Evolutionary conservation across 768 basidiomycete species (phyloP).

Genomic region (Crassisporium funariophilum): DNA sequence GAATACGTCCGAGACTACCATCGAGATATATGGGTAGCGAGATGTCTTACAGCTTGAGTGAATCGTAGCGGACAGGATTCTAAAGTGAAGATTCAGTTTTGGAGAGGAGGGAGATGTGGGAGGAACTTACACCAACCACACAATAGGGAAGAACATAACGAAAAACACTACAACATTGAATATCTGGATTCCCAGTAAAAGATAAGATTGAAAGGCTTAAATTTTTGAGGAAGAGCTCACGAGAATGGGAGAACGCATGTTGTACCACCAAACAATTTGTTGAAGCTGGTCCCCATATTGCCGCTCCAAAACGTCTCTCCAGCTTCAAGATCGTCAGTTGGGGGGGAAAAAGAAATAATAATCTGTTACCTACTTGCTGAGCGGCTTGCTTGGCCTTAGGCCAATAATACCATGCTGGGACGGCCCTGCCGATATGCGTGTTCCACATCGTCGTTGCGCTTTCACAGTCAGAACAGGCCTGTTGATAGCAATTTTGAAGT

Average conservation of each 20-base stretch:
- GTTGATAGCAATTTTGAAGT: not conserved
- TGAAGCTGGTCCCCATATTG: not conserved
- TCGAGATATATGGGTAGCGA: not conserved
- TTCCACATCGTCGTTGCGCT: not conserved
- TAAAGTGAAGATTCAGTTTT: not conserved
- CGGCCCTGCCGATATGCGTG: not conserved
- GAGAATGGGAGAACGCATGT: not conserved
- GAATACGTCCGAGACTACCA: not conserved
- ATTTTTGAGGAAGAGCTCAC: no score
- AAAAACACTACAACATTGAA: no score
- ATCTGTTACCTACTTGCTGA: no score
- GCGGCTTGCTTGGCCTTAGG: no score
- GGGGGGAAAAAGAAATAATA: no score
- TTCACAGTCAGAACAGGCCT: constrained; percentile 1
- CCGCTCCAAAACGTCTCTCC: not conserved
- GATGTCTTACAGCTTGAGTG: not conserved
- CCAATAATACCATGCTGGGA: no score
- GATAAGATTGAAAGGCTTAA: not conserved
- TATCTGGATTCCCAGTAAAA: no score
- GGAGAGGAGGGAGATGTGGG: not conserved
- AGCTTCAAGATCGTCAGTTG: no score
- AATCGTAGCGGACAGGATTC: not conserved
- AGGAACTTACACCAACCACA: not conserved
- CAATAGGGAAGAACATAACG: not conserved
- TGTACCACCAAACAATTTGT: not conserved